Evolutionary conservation across 495 filamentous ascomycete genomes (phyloP).

Genomic region (Pseudoneurospora amorphoporcata): DNA sequence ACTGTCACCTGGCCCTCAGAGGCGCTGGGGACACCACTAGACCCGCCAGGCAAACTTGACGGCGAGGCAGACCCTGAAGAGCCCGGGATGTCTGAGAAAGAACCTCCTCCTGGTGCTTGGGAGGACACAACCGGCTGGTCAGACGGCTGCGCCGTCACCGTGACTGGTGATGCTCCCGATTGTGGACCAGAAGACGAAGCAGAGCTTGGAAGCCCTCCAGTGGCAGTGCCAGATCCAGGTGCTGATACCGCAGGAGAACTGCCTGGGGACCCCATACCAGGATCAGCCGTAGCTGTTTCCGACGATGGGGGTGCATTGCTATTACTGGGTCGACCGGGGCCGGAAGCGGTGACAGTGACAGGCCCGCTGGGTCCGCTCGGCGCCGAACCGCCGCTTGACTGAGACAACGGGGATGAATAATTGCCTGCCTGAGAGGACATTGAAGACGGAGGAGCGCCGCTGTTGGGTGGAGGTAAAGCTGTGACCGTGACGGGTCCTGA

Average conservation of each 20-base stretch:
- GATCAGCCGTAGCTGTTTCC: not conserved
- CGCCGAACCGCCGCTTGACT: not conserved
- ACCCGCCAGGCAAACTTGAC: not conserved
- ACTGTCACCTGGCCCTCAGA: not conserved
- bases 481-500: not conserved
- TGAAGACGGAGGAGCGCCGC: not conserved
- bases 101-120: not conserved
- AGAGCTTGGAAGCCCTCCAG: not conserved
- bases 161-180: not conserved
- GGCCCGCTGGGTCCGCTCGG: not conserved
- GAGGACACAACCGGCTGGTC: not conserved
- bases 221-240: not conserved
- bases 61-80: not conserved
- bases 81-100: not conserved
- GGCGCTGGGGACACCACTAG: not conserved
- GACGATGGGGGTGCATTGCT: not conserved
- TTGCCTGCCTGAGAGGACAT: not conserved
- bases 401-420: not conserved
- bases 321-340: not conserved
- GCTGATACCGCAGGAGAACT: not conserved
- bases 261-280: not conserved
- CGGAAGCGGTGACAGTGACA: conserved; percentile 6
- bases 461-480: not conserved
- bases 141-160: not conserved
- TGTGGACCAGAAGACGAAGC: not conserved